phyloP scores from a whole-genome alignment of 768 basidiomycete genomes.

The Trametes cingulata region DNA sequence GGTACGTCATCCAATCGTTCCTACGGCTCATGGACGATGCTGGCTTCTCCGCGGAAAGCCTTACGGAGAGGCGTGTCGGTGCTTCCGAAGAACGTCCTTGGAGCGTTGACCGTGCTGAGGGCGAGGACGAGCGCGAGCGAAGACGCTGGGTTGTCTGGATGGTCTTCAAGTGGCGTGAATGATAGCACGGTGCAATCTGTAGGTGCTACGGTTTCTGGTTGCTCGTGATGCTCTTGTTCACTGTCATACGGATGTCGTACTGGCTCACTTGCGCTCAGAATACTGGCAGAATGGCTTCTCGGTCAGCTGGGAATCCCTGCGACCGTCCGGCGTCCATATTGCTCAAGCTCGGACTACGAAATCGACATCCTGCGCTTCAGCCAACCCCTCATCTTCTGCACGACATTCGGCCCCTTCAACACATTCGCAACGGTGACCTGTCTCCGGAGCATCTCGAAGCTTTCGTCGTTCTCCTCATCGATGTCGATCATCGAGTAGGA shows the following conservation, averaged over 20 bases:
- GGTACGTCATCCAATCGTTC: conserved; percentile 70
- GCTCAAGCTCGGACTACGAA: neutral
- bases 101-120: conserved; percentile 50
- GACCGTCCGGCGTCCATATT: neutral
- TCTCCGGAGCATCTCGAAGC: neutral
- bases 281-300: too few species aligned
- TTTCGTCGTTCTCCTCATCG: conserved; percentile 4
- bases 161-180: conserved; percentile 24
- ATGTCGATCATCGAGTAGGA: conserved; percentile 7
- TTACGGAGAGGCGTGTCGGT: conserved; percentile 49
- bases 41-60: conserved; percentile 49
- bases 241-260: too few species aligned
- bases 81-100: conserved; percentile 46
- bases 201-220: neutral
- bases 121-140: conserved; percentile 67
- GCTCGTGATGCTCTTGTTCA: too few species aligned
- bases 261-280: too few species aligned
- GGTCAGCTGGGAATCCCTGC: too few species aligned
- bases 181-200: neutral
- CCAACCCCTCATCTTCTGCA: conserved; percentile 16
- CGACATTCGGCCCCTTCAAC: conserved; percentile 1
- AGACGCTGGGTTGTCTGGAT: conserved; percentile 76
- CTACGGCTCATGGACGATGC: conserved; percentile 38
- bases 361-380: conserved; percentile 17
- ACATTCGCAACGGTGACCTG: neutral